Percentiles rank a stretch among this genome's conserved stretches.
phyloP scores from a whole-genome alignment of 1,284 basidiomycete genomes.

The Fomitopsis betulina region DNA sequence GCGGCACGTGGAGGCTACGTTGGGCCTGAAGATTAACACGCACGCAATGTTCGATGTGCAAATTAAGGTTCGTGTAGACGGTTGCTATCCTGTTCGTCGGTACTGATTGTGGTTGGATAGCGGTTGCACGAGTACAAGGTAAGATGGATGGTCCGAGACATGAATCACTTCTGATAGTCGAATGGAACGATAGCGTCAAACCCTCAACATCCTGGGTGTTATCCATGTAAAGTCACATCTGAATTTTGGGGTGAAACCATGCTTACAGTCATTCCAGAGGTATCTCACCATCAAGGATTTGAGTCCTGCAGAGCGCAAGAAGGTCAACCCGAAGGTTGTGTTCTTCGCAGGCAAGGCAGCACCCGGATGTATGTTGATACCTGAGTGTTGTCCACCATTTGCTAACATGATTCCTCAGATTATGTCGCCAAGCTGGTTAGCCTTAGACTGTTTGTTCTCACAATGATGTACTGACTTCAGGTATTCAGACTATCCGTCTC shows the following conservation, averaged over 20 bases:
- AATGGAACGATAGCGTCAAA: conserved; percentile 59
- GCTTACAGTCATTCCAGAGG: conserved; percentile 41
- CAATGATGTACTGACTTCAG: not conserved
- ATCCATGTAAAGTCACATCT: conserved; percentile 59
- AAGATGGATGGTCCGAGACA: not conserved
- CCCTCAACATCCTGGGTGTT: conserved; percentile 81
- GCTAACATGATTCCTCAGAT: conserved; percentile 34
- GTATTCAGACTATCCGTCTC: conserved; percentile 74
- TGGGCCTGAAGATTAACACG: conserved; percentile 75
- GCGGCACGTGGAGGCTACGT: conserved; percentile 67
- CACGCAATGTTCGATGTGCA: conserved; percentile 89
- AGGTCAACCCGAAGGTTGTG: conserved; percentile 74
- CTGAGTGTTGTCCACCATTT: not conserved
- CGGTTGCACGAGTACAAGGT: conserved; percentile 88
- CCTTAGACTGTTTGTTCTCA: not conserved
- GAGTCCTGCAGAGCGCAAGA: conserved; percentile 73
- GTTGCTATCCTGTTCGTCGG: not conserved
- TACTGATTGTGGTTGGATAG: conserved; percentile 28
- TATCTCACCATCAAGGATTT: conserved; percentile 82
- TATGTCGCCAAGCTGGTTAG: conserved; percentile 75
- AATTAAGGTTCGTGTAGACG: conserved; percentile 61
- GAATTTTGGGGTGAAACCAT: not conserved
- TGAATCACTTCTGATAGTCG: not conserved
- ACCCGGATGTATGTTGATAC: conserved; percentile 58
- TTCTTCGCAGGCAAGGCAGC: conserved; percentile 92